Conservation (phyloP, 2,329 filamentous ascomycete species). For the Ceratocystis ficicola region DNA sequence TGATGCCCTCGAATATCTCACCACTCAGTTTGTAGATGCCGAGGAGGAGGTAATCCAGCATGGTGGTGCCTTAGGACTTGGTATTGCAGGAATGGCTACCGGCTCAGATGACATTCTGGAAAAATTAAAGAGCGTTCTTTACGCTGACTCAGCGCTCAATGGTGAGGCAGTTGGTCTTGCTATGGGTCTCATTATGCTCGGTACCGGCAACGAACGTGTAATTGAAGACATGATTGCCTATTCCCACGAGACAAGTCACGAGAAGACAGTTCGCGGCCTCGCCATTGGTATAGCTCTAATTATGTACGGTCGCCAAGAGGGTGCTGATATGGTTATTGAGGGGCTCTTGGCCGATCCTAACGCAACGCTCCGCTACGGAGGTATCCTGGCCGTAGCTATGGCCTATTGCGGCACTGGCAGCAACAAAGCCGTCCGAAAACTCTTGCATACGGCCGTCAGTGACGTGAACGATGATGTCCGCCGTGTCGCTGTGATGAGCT, state of each 20-base stretch:
- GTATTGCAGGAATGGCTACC: constrained; percentile 95
- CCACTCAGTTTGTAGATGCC: constrained; percentile 59
- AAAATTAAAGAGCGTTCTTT: constrained; percentile 76
- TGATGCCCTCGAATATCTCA: constrained; percentile 71
- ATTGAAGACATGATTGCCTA: constrained; percentile 96
- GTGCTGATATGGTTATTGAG: constrained; percentile 87
- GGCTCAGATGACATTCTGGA: constrained; percentile 85
- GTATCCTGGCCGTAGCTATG: constrained; percentile 96
- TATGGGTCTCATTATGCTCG: constrained; percentile 97
- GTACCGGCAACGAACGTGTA: constrained; percentile 88
- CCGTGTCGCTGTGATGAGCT: constrained; percentile 88
- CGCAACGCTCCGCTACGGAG: constrained; percentile 85
- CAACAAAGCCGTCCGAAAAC: constrained; percentile 95
- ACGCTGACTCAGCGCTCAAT: constrained; percentile 88
- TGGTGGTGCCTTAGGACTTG: constrained; percentile 84
- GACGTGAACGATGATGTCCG: constrained; percentile 97
- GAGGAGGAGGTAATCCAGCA: constrained; percentile 93
- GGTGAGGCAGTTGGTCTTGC: constrained; percentile 90
- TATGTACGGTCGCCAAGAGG: constrained; percentile 94
- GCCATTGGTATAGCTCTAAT: constrained; percentile 95
- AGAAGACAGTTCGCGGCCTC: constrained; percentile 94
- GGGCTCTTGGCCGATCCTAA: constrained; percentile 87
- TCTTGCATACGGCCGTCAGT: constrained; percentile 91
- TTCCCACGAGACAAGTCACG: constrained; percentile 93
- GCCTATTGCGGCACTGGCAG: constrained; percentile 95